These are phyloP conservation scores for Vachellia collinsii DNA, from an alignment of 306 rosid genomes.

Conservation along the genomic window DNA sequence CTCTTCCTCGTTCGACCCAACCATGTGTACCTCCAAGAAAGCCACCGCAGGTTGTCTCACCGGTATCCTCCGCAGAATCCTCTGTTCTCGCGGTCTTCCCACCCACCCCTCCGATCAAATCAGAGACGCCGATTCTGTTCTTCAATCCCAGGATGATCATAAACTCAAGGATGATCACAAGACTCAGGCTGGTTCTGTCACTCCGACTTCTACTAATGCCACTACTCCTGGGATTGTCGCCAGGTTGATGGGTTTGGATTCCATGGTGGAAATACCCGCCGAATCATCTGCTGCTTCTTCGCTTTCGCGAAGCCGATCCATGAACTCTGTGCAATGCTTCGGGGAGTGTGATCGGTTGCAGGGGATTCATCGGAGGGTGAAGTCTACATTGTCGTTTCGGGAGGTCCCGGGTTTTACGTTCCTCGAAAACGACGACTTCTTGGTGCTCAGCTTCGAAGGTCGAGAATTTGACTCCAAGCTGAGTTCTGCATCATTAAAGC, in stretches of 20 bases:
- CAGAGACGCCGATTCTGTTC: slow-evolving; percentile 39
- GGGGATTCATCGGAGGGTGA: slow-evolving; percentile 46
- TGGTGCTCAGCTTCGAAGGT: slow-evolving; percentile 66
- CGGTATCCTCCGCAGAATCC: slow-evolving; percentile 69
- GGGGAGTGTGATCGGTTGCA: slow-evolving; percentile 41
- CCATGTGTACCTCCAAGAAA: slow-evolving; percentile 60
- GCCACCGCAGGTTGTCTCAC: slow-evolving; percentile 62
- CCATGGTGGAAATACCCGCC: slow-evolving; percentile 49
- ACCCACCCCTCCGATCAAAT: slow-evolving; percentile 71
- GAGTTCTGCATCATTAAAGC: slow-evolving; percentile 48
- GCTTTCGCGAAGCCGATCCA: slow-evolving; percentile 58
- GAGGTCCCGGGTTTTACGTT: slow-evolving; percentile 61
- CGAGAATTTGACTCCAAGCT: slow-evolving; percentile 39
- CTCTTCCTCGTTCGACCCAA: slow-evolving; percentile 39
- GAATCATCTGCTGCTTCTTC: slow-evolving; percentile 32
- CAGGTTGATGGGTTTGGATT: slow-evolving; percentile 86
- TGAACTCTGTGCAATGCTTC: slow-evolving; percentile 62
- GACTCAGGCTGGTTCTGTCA: neutral
- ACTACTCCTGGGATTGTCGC: slow-evolving; percentile 65
- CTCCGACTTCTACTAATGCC: neutral
- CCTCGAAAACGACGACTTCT: slow-evolving; percentile 65
- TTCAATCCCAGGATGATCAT: slow-evolving; percentile 32
- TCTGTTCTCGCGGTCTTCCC: slow-evolving; percentile 75
- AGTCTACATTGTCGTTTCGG: slow-evolving; percentile 63
- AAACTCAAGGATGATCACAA: slow-evolving; percentile 34